Conservation (phyloP, 2,329 filamentous ascomycete genomes). For the Cladosporium halotolerans region DNA sequence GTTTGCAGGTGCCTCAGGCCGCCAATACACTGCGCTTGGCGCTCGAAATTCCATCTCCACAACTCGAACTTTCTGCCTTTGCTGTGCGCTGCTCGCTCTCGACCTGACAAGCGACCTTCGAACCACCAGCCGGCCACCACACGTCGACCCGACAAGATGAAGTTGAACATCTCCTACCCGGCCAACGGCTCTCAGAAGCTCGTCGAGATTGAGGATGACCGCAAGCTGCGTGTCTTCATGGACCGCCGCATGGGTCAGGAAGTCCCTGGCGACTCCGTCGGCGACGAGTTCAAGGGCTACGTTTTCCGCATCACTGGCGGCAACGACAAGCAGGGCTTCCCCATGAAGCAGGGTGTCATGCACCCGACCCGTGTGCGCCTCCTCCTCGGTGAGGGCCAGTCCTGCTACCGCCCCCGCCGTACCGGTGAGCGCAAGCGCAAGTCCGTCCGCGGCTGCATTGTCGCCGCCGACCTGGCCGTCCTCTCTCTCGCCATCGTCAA, state of each 20-base stretch:
- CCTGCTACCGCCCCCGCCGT: conserved; percentile 97
- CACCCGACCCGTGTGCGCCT: conserved; percentile 97
- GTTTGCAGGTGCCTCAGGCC: too few relatives aligned
- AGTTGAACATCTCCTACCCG: conserved; percentile 80
- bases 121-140: background rate
- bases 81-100: background rate
- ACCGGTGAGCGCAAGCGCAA: conserved; percentile 99
- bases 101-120: conserved; percentile 4
- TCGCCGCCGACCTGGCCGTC: conserved; percentile 89
- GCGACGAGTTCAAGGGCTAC: conserved; percentile 99
- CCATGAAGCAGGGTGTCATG: conserved; percentile 99
- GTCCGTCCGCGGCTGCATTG: conserved; percentile 98
- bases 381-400: conserved; percentile 92
- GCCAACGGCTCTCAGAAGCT: conserved; percentile 99
- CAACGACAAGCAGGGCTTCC: conserved; percentile 99
- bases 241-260: conserved; percentile 95
- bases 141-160: conserved; percentile 46
- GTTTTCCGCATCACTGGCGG: conserved; percentile 99
- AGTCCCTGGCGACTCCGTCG: conserved; percentile 87
- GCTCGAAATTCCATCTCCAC: too few relatives aligned
- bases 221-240: conserved; percentile 98
- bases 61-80: background rate
- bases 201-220: conserved; percentile 98
- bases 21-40: too few relatives aligned
- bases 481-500: conserved; percentile 94